Conservation (phyloP, 768 basidiomycete species). For the Tylopilus intermedius region DNA sequence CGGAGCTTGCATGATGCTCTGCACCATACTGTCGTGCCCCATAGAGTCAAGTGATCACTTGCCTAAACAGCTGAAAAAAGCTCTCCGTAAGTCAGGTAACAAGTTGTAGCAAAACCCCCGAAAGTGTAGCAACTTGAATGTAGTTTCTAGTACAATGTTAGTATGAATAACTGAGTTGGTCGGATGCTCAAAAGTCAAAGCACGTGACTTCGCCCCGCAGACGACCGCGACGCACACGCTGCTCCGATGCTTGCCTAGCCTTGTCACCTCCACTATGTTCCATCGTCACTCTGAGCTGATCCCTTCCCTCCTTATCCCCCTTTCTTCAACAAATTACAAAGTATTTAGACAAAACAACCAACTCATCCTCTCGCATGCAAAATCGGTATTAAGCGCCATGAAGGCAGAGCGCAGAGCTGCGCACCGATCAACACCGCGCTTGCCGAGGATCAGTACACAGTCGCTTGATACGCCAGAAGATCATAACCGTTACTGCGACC, state of each 20-base stretch:
- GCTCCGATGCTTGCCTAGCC: background rate
- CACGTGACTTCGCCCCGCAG: conserved; percentile 11
- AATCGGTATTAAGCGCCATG: background rate
- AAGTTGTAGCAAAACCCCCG: too few relatives aligned
- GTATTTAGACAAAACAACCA: background rate
- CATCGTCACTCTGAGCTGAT: background rate
- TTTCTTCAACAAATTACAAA: background rate
- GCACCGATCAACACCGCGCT: background rate
- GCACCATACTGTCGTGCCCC: too few relatives aligned
- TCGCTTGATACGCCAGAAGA: background rate
- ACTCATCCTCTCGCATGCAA: background rate
- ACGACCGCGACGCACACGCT: background rate
- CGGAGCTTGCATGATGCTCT: too few relatives aligned
- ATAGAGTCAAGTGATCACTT: too few relatives aligned
- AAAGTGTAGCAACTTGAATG: too few relatives aligned
- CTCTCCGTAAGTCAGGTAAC: too few relatives aligned
- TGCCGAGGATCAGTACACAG: conserved; percentile 12
- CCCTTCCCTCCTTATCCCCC: background rate
- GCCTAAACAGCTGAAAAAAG: too few relatives aligned
- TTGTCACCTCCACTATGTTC: background rate
- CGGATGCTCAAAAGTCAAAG: conserved; percentile 1
- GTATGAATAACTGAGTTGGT: too few relatives aligned
- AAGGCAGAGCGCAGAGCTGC: background rate
- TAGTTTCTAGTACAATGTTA: too few relatives aligned
- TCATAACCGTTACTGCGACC: background rate